phyloP scores from a whole-genome alignment of 306 rosid species.

The Dalbergia oliveri region DNA sequence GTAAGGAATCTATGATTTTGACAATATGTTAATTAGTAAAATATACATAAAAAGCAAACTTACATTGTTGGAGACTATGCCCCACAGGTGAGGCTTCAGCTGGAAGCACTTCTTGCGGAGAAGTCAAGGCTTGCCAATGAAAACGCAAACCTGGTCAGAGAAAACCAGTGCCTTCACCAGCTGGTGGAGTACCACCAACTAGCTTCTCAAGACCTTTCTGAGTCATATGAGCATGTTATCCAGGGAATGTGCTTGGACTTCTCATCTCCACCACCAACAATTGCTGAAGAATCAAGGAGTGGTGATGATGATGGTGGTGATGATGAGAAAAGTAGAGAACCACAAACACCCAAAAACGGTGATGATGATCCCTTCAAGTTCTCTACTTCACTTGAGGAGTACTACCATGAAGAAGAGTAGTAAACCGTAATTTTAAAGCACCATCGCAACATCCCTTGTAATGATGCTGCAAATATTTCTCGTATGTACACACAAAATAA shows the following conservation, averaged over 20 bases:
- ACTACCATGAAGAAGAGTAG: constrained; percentile 24
- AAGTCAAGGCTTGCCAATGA: constrained; percentile 92
- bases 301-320: neutral
- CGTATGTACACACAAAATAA: constrained; percentile 1
- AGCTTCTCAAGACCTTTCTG: constrained; percentile 76
- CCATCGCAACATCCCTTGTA: constrained; percentile 3
- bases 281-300: constrained; percentile 51
- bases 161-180: constrained; percentile 93
- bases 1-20: constrained; percentile 48
- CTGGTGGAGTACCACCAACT: constrained; percentile 95
- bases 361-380: constrained; percentile 49
- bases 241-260: constrained; percentile 87
- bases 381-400: constrained; percentile 49
- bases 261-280: constrained; percentile 71
- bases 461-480: constrained; percentile 38
- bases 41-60: neutral
- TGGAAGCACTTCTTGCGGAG: constrained; percentile 92
- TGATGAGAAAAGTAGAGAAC: constrained; percentile 28
- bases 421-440: constrained; percentile 18
- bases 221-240: constrained; percentile 74
- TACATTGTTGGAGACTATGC: constrained; percentile 19
- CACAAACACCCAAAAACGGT: constrained; percentile 53
- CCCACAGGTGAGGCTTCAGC: constrained; percentile 91
- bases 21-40: neutral
- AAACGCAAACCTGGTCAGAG: constrained; percentile 83